Evolutionary conservation across 495 filamentous ascomycete species (phyloP), one percentile per base, ranked within the genome.

Genomic region (Penicillium dipodomyicola): DNA sequence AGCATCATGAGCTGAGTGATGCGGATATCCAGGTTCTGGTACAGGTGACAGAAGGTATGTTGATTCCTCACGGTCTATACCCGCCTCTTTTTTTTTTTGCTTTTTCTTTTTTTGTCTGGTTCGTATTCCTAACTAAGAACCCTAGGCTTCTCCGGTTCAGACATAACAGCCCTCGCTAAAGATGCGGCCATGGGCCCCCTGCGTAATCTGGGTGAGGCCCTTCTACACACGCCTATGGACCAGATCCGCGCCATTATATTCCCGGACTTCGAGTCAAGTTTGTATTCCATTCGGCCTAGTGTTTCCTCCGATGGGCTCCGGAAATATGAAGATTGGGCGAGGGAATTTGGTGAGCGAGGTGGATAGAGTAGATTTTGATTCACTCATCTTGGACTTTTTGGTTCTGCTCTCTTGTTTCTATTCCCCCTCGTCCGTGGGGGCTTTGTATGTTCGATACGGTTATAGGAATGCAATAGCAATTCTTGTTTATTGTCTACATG

Each of bases 101-200:
- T n/a, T n/a, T n/a, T n/a, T 17, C 22, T 17, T 25, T 17, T 56
- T 27, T 49, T 48, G 41, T 62, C 32, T 17, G 7, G 10, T 23
- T 33, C 7, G 2, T 48, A 15, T 39, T 27, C 1, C 32, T 54
- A 29, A 54, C 20, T 29, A 3, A 42, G 0, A 8, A 43, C 2
- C 25, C 22, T 63, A 97, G 94, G 92, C 48, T 99, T 96, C 77
- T 96, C 91, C 35, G 95, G 94, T 56, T 96, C 91, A 4, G 94
- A 99, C 68, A 96, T 99, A 52, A 99, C 94, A 10, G 94, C 94
- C 6, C 76, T 99, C 23, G 95, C 94, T 9, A 99, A 99, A 72
- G 94, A 99, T 67, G 94, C 94, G 10, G 94, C 94, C 23, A 99
- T 99, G 94, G 95, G 94, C 0, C 94, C 95, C 9, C 80, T 99